Base-by-base conservation (phyloP, 805 yeast species). In the Hermanozyma aechmeae region DNA sequence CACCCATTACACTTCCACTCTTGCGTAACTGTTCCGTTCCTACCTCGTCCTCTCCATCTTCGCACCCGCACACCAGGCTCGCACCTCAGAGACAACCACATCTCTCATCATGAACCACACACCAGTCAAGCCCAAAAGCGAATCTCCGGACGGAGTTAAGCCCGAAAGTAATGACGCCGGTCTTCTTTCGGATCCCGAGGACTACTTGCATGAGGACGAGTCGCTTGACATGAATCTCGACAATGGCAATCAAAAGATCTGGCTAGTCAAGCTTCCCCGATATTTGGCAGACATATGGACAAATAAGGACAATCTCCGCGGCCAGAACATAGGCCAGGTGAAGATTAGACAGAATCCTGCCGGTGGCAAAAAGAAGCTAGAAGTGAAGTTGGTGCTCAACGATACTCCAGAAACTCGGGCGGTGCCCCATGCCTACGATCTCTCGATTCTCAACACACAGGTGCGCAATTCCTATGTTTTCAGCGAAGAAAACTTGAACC, bases 211-310 rank as follows among this genome's bases (percentile, higher is more conserved):
- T 46, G 73, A 56, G 35, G 64, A 79, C 43, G 95, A 80, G 55
- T 68, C 83, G 10, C 65, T 87, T 17, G 93, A 92, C 51, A 63
- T 92, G 53, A 83, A 86, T 48, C 55, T 86, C 29, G 37, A 64
- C 2, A 60, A 64, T 17, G 73, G 78, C 11, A 65, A 58, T 27
- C 78, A 80, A 45, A 85, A 85, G 42, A 78, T 92, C 24, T 92
- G 97, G 98, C 63, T 92, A 14, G 95, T 92, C 15, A 73, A 92
- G 43, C 60, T 92, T 46, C 97, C 98, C 2, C 76, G 83, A 47
- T 85, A 85, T 46, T 60, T 92, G 36, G 80, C 94, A 17, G 83
- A 79, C 23, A 66, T 72, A 39, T 85, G 96, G 95, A 68, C 76
- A 30, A 68, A 79, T 37, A 16, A 71, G 30, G 73, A 65, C 15